Base-by-base conservation (phyloP, 371 early-diverging fungal species). In the Mortierella sp. region DNA sequence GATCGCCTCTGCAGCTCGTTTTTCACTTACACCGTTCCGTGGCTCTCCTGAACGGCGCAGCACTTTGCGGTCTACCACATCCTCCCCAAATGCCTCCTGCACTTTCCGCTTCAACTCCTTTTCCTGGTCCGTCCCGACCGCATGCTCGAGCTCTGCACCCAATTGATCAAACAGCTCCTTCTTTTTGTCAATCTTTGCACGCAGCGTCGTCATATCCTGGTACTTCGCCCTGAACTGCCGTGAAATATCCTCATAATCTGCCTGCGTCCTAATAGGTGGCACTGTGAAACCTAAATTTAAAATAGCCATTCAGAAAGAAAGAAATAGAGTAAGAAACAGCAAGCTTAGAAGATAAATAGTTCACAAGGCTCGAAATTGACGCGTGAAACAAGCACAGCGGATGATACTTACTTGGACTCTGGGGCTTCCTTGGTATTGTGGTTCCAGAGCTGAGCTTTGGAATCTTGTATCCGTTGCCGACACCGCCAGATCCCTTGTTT, bases 381-480 rank as follows among this genome's bases (percentile, higher is more conserved):
- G 8, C 1, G 26, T 42, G 24, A 74, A 74, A 44, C 21, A 54
- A 28, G 26, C 38, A 50, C 24, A 9, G 57, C 3, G 55, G 57
- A 54, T 19, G 24, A 63, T 14, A n/a, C 80, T 74, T 83, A 84
- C 84, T 74, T 50, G 84, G 84, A 75, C 80, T 79, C 60, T 73
- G 81, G 26, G 81, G 70, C 76, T 81, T 80, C 75, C 76, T 75
- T 70, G 75, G 63, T 70, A 78, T 24, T 38, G 76, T 77, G 16
- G 77, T 57, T n/a, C 73, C 85, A 38, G 81, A 81, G 70, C 82
- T 72, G 19, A 77, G 80, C 48, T 85, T 85, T 16, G 85, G 85
- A 52, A 85, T 85, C 73, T 77, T 81, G 81, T 85, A 85, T 28
- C 85, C 82, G 58, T 76, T 79, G n/a, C 81, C 78, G 42, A 79